Evolutionary conservation across 495 filamentous ascomycete species (phyloP).

Genomic region (Ramalina peruviana): DNA sequence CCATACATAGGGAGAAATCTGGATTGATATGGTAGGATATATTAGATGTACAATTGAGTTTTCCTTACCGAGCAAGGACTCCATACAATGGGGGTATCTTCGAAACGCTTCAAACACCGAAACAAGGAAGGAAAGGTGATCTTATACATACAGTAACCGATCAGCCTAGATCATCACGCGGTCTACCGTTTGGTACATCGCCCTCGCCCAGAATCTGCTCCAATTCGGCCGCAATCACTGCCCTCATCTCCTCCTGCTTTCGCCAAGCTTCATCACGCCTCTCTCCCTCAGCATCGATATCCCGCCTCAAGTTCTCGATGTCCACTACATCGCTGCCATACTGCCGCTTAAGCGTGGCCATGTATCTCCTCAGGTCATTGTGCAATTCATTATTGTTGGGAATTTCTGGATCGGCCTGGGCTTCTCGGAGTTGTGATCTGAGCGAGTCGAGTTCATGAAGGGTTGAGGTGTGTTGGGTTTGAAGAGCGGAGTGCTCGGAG

Average conservation of each 20-base stretch:
- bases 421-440: neutral
- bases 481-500: neutral
- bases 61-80: too few species aligned
- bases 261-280: constrained; percentile 7
- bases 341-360: constrained; percentile 10
- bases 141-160: too few species aligned
- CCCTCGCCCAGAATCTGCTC: neutral
- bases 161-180: too few species aligned
- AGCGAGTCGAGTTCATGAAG: neutral
- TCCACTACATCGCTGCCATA: constrained; percentile 8
- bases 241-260: constrained; percentile 3
- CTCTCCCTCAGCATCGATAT: constrained; percentile 2
- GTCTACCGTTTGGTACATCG: neutral
- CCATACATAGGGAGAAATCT: too few species aligned
- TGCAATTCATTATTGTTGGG: constrained; percentile 4
- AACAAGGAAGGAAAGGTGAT: too few species aligned
- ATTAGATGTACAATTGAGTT: too few species aligned
- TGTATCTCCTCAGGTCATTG: constrained; percentile 7
- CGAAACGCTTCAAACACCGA: too few species aligned
- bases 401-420: neutral
- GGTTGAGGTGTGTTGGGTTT: neutral
- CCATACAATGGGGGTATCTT: too few species aligned
- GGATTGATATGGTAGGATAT: too few species aligned
- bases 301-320: neutral
- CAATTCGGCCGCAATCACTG: constrained; percentile 2